A percentile compares a stretch with the other conserved stretches of the same genome.
Evolutionary conservation across 2,329 filamentous ascomycete genomes (phyloP).

Genomic region (Emergomyces orientalis): DNA sequence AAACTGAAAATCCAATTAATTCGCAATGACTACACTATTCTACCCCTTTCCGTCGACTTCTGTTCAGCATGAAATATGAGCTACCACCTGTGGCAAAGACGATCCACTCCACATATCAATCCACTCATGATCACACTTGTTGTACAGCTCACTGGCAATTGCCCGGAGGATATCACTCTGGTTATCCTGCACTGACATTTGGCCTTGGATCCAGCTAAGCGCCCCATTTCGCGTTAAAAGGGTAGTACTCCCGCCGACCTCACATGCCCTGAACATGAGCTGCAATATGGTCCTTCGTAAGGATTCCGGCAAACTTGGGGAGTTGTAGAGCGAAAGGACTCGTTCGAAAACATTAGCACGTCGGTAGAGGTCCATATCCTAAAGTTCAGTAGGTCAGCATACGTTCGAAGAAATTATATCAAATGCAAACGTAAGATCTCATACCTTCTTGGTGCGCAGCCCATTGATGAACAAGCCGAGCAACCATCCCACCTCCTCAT

Average conservation of each 20-base stretch:
- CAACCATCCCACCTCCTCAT: conserved; percentile 66
- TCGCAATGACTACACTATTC: not conserved
- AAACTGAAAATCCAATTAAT: not conserved
- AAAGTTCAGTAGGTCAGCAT: not conserved
- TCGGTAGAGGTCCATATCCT: conserved; percentile 44
- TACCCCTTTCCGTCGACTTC: not conserved
- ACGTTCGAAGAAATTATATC: not conserved
- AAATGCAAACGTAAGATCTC: conserved; percentile 9
- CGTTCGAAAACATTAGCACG: conserved; percentile 63
- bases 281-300: conserved; percentile 55
- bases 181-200: conserved; percentile 44
- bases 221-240: conserved; percentile 67
- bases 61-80: conserved; percentile 17
- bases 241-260: conserved; percentile 66
- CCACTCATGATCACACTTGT: conserved; percentile 58
- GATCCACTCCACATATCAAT: conserved; percentile 57
- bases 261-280: conserved; percentile 56
- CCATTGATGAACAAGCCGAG: conserved; percentile 61
- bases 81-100: conserved; percentile 28
- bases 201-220: conserved; percentile 63
- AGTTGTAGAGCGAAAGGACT: conserved; percentile 58
- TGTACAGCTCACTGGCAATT: conserved; percentile 52
- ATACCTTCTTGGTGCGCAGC: conserved; percentile 47
- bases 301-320: conserved; percentile 52
- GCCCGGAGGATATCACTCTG: conserved; percentile 39